Conservation (phyloP, 2,329 filamentous ascomycete species). For the Bipolaris zeicola region DNA sequence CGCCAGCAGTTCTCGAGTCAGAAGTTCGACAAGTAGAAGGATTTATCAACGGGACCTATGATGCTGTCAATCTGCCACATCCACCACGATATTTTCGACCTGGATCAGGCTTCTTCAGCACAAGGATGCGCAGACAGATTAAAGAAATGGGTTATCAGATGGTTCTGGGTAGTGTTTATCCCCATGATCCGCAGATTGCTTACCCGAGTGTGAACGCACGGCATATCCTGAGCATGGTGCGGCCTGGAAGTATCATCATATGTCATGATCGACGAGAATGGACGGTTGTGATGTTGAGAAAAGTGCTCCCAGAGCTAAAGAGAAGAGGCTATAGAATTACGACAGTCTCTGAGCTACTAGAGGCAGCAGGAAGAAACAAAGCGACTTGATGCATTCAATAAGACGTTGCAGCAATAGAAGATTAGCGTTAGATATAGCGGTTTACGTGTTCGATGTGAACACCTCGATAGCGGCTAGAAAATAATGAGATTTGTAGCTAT, state of each 20-base stretch:
- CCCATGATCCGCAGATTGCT: conserved; percentile 85
- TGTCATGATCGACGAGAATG: conserved; percentile 85
- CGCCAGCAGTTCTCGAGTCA: conserved; percentile 61
- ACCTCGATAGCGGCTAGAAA: not conserved
- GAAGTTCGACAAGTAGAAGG: conserved; percentile 71
- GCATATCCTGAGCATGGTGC: conserved; percentile 80
- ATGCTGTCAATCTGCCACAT: conserved; percentile 46
- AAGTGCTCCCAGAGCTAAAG: conserved; percentile 73
- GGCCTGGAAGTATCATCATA: conserved; percentile 78
- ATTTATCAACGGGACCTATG: conserved; percentile 64
- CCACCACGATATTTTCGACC: conserved; percentile 76
- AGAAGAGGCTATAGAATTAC: conserved; percentile 72
- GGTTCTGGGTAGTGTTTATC: conserved; percentile 84
- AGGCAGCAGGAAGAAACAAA: conserved; percentile 4
- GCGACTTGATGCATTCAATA: not conserved
- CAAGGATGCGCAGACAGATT: conserved; percentile 67
- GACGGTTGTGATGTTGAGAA: conserved; percentile 78
- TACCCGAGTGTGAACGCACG: conserved; percentile 72
- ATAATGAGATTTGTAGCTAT: not conserved
- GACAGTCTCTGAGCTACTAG: conserved; percentile 57
- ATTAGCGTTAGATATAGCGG: not conserved
- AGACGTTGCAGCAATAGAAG: not conserved
- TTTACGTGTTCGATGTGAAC: not conserved
- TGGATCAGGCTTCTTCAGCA: conserved; percentile 82
- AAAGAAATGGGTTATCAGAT: conserved; percentile 69